Base-by-base conservation (phyloP, 192 early-diverging fungal species). In the Martensiomyces pterosporus region DNA sequence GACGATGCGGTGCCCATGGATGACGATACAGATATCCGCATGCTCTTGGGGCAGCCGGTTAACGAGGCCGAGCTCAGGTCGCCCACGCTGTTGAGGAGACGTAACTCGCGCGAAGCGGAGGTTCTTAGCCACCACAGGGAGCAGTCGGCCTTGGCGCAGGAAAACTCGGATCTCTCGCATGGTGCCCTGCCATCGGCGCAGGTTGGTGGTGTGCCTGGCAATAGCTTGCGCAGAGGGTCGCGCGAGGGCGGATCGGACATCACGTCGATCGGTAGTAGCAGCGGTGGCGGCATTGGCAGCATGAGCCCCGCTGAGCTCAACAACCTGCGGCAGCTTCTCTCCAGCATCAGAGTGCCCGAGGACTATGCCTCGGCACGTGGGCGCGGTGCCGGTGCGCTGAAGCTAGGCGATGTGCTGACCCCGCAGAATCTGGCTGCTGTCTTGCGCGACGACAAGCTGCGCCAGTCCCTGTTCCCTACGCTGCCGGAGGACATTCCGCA, bases 331-430 rank as follows among this genome's bases (percentile, higher is more conserved):
- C 45, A 63, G 42, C 38, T 67, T 19, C 55, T 67, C n/a, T 47
- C 52, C 12, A 39, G 48, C 35, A 62, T 64, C 27, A 49, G 32
- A 19, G 51, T 59, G n/a, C 53, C 60, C 6, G 59, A 53, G 7
- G 43, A 21, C 24, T 41, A 40, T 15, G 9, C 39, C 17, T 27
- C 27, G 13, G n/a, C n/a, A n/a, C n/a, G n/a, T n/a, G n/a, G n/a
- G n/a, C 32, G 38, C 3, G 18, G 26, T 26, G 32, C 37, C 32
- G 16, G 21, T 15, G 16, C 9, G n/a, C 12, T 70, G 45, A 41
- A 54, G 22, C 53, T 77, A 40, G 47, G 44, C 19, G 68, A 77
- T n/a, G 75, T 72, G 44, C 39, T 77, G 50, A 67, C 64, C 0
- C 37, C 47, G 1, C 52, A 45, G 8, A 63, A 70, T 22, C 44